Evolutionary conservation across 208 protist genomes (phyloP), one percentile per base, ranked within the genome.

Genomic region (Leishmania mexicana): DNA sequence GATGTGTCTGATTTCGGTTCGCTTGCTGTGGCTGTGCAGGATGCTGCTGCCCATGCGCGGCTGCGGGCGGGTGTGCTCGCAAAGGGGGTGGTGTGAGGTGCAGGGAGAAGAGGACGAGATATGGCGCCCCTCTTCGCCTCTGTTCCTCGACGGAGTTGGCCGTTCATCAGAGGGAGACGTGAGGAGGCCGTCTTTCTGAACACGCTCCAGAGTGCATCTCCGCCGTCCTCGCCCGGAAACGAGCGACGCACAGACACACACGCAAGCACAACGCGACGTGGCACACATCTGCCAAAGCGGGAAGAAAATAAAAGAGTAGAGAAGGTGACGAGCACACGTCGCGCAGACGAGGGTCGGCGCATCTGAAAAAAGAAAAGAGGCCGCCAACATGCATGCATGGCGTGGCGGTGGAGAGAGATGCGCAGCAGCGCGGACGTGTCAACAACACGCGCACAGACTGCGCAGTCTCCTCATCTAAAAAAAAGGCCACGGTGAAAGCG

Each of bases 341-440:
- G 31, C 47, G 11, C 57, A 54, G 49, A 47, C 7, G 15, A 40
- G 24, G 65, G 53, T 67, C 15, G 21, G 70, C 15, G 51, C 42
- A 67, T 85, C 49, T 31, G 62, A 40, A 62, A 19, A 31, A 68
- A 73, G 65, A 74, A 76, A 86, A 88, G 78, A 64, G n/a, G 62
- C 0, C 42, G 79, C 53, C 71, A 70, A 42, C 64, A 72, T 70
- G 40, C 57, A 83, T 1, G 67, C 57, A 70, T 65, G 51, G 68
- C 65, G 42, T 76, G 15, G 79, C 77, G 51, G 60, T 28, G 38
- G 35, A 24, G 6, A 42, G 0, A 24, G 31, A 42, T 5, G 38
- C 24, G 65, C 65, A 70, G 35, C 17, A 45, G 65, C 35, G 67
- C 40, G 67, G 70, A 7, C 70, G 21, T 35, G 28, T 74, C 45